Evolutionary conservation across 2,329 filamentous ascomycete species (phyloP).

Genomic region (Leptographium wingfieldii): DNA sequence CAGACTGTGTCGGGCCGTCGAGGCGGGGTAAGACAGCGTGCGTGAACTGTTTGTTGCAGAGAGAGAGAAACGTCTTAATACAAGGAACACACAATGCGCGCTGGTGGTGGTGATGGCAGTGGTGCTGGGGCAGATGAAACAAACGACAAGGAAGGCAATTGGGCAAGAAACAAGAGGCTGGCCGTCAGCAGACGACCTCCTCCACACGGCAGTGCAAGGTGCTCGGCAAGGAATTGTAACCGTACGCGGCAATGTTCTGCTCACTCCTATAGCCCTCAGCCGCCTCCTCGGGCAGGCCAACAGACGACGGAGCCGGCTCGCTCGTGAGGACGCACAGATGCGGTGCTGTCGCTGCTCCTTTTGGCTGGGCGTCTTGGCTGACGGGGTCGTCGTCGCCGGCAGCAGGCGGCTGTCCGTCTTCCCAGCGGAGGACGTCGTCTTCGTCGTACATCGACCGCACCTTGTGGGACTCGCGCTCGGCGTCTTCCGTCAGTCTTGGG

Average conservation of each 20-base stretch:
- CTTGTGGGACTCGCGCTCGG: conserved; percentile 53
- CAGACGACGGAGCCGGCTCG: background rate
- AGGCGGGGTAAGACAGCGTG: background rate
- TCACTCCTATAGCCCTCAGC: background rate
- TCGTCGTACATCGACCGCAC: conserved; percentile 54
- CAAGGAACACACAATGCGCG: background rate
- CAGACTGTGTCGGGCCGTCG: background rate
- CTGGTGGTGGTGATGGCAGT: background rate
- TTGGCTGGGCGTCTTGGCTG: background rate
- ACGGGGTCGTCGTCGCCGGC: background rate
- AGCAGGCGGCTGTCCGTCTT: conserved; percentile 26
- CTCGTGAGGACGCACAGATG: background rate
- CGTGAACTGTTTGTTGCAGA: background rate
- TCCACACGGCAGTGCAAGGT: conserved; percentile 1
- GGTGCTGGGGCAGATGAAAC: background rate
- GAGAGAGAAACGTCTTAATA: background rate
- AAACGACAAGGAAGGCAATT: background rate
- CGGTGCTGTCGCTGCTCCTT: background rate
- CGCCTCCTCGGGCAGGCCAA: background rate
- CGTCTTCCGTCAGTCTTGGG: conserved; percentile 32
- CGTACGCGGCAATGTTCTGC: conserved; percentile 2
- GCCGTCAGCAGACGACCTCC: conserved; percentile 7
- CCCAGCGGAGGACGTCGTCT: conserved; percentile 32
- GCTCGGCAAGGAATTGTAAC: background rate
- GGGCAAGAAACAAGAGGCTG: background rate